A percentile compares a stretch with the other conserved stretches of the same genome.
phyloP scores from a whole-genome alignment of 495 filamentous ascomycete species.

The Podospora appendiculata region DNA sequence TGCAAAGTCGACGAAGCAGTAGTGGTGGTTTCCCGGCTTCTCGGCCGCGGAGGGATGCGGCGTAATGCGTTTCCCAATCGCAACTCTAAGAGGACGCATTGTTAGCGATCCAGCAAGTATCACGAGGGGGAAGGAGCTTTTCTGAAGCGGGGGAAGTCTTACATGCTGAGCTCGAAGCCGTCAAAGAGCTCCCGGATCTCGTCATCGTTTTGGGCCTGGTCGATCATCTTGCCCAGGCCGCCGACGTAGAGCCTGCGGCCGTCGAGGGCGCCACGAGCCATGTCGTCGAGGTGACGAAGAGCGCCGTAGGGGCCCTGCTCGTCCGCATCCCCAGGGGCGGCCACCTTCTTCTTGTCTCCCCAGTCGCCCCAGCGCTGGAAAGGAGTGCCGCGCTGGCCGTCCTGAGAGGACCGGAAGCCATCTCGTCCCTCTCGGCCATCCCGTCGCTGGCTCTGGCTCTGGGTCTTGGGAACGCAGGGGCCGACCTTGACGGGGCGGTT shows the following conservation, averaged over 20 bases:
- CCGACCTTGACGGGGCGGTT: constrained; percentile 54
- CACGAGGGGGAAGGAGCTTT: background rate
- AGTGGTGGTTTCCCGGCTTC: constrained; percentile 53
- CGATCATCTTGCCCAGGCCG: constrained; percentile 51
- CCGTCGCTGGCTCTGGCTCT: background rate
- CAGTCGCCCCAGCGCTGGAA: constrained; percentile 35
- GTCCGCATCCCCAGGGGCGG: background rate
- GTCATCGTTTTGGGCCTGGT: constrained; percentile 43
- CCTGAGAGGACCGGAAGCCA: background rate
- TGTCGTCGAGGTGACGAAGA: constrained; percentile 7
- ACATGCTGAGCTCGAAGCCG: constrained; percentile 39
- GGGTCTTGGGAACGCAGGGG: constrained; percentile 44
- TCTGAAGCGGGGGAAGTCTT: constrained; percentile 11
- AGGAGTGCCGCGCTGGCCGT: background rate
- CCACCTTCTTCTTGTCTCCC: constrained; percentile 14
- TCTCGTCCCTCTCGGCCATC: background rate
- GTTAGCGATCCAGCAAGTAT: background rate
- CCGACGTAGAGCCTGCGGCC: constrained; percentile 56
- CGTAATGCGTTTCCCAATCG: constrained; percentile 57
- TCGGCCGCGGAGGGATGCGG: constrained; percentile 46
- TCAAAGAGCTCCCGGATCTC: constrained; percentile 53
- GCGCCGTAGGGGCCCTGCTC: constrained; percentile 16
- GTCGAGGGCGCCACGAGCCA: constrained; percentile 15
- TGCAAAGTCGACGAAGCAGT: constrained; percentile 59
- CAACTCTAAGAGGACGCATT: constrained; percentile 25